Conservation (phyloP, 1,284 basidiomycete genomes). For the Cryptococcus sp. region DNA sequence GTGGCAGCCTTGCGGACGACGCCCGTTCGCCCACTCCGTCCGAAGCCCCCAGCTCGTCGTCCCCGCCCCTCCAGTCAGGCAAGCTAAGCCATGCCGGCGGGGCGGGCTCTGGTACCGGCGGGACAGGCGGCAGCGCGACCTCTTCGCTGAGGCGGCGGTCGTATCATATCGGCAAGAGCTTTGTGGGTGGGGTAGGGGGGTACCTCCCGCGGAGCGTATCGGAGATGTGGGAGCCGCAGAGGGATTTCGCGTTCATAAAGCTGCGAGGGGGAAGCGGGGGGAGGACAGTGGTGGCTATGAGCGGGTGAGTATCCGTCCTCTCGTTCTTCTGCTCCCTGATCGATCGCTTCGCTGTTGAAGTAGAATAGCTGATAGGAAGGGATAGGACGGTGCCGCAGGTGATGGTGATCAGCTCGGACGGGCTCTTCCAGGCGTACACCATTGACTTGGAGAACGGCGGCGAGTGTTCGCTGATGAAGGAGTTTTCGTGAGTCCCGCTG, state of each 20-base stretch:
- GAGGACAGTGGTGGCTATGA: conserved; percentile 78
- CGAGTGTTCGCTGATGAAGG: conserved; percentile 90
- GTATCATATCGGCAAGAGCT: conserved; percentile 69
- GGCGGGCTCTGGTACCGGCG: background rate
- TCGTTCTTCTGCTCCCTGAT: too few relatives aligned
- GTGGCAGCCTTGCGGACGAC: conserved; percentile 14
- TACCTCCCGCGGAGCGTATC: conserved; percentile 88
- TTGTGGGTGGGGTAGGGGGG: conserved; percentile 78
- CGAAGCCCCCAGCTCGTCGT: conserved; percentile 27
- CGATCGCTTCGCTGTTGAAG: too few relatives aligned
- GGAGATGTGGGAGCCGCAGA: conserved; percentile 94
- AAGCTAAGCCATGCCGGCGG: conserved; percentile 5
- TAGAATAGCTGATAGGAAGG: background rate
- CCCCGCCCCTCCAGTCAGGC: conserved; percentile 23
- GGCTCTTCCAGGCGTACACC: conserved; percentile 91
- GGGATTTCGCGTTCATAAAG: conserved; percentile 91
- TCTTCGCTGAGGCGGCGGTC: conserved; percentile 57
- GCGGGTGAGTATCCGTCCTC: conserved; percentile 68
- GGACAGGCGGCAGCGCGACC: conserved; percentile 21
- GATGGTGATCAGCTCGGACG: conserved; percentile 94
- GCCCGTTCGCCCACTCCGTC: conserved; percentile 24
- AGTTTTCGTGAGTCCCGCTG: conserved; percentile 60
- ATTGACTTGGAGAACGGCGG: conserved; percentile 96
- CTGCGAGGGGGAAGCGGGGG: conserved; percentile 70
- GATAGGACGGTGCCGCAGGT: conserved; percentile 86